Base-by-base conservation (phyloP, 2,329 filamentous ascomycete species). In the Zymoseptoria tritici region DNA sequence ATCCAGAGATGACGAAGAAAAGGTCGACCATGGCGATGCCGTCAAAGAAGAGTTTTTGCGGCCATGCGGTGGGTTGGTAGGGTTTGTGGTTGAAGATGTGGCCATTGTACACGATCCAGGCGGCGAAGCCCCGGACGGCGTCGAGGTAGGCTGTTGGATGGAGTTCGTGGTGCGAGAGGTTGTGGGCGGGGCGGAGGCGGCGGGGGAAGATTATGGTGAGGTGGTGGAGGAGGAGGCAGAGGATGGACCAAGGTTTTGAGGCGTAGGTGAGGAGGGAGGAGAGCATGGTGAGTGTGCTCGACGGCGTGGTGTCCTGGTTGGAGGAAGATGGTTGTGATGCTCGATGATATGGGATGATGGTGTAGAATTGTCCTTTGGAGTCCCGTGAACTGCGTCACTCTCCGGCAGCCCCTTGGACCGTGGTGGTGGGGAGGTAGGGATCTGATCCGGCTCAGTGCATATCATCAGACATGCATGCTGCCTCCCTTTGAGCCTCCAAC, bases 61-160 rank as follows among this genome's bases (percentile, higher is more conserved):
- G 2, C 24, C 42, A 16, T 54, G 13, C 21, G 26, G 21, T 31
- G 22, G 54, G 9, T 20, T 9, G 19, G 54, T 22, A 9, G 22
- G 19, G 20, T 42, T 49, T 36, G 8, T 29, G 19, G 55, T 42
- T 29, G 55, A 56, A 31, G 21, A 52, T 49, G 70, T 86, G 82
- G 59, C 84, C 81, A 65, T 80, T 76, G 69, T 86, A 87, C 8
- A 88, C 85, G n/a, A 87, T 67, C 36, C 87, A 78, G 4, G 85
- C 83, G 9, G 85, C 84, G 62, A 87, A 85, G 2, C 85, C 85
- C 63, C 85, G 76, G 9, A 88, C 73, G 9, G 85, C 85, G 63
- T 88, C 85, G 9, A 85, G 76, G 62, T 81, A 84, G 13, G 82
- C 81, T 2, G 82, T 85, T 52, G 56, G 49, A 11, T 46, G 36